phyloP scores from a whole-genome alignment of 148 eudicot species.

The Fagopyrum tataricum region DNA sequence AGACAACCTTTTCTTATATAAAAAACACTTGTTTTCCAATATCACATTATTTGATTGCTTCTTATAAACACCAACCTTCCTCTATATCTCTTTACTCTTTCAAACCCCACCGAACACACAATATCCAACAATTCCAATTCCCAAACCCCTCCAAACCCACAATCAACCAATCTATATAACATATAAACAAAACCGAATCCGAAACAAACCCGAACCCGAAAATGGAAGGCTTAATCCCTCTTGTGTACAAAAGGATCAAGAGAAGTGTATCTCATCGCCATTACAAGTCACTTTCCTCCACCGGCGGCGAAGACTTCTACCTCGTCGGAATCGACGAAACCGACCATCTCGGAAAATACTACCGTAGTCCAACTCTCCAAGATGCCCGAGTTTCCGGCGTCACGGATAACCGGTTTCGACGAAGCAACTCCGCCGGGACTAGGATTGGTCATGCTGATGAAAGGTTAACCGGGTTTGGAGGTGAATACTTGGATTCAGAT shows the following conservation, averaged over 20 bases:
- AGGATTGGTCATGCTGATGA: slow-evolving; percentile 5
- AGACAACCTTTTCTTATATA: background rate
- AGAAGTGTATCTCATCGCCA: slow-evolving; percentile 8
- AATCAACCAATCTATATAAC: background rate
- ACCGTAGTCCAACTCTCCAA: background rate
- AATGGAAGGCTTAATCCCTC: slow-evolving; percentile 7
- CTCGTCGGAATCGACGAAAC: background rate
- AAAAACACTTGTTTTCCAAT: background rate
- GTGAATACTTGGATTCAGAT: slow-evolving; percentile 3
- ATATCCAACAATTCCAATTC: slow-evolving; percentile 3
- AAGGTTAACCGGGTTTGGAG: background rate
- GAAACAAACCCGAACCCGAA: background rate
- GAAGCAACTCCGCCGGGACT: background rate
- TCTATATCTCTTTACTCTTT: background rate
- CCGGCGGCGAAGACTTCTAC: background rate
- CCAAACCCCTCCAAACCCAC: background rate
- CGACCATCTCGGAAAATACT: background rate
- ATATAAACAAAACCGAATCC: background rate
- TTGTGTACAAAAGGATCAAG: slow-evolving; percentile 10
- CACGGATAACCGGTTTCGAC: background rate
- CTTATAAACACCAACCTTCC: background rate
- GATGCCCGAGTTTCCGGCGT: background rate
- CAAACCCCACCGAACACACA: slow-evolving; percentile 10
- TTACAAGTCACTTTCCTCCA: slow-evolving; percentile 10
- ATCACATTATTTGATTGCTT: background rate